Evolutionary conservation across 1,139 yeast species (phyloP).

Genomic region (Saccharomyces hybrid): DNA sequence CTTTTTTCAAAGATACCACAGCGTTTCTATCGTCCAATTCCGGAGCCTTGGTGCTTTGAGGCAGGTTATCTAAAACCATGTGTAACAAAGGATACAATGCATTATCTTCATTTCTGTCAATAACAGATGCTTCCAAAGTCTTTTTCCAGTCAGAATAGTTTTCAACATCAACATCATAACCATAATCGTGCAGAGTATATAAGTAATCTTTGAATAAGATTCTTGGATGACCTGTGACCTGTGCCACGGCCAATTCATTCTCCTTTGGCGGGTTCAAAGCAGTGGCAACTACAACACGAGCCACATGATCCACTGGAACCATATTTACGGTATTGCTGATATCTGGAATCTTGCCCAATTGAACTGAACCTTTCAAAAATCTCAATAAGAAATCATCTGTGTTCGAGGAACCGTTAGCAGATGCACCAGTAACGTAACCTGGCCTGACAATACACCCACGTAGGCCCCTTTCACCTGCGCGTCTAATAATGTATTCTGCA

Average conservation of each 20-base stretch:
- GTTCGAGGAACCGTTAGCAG: constrained; percentile 78
- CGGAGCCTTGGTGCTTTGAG: constrained; percentile 88
- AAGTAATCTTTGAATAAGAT: constrained; percentile 70
- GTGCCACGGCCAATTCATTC: constrained; percentile 62
- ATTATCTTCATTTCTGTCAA: constrained; percentile 61
- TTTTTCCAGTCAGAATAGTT: constrained; percentile 77
- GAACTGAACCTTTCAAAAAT: constrained; percentile 90
- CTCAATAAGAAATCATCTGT: constrained; percentile 94
- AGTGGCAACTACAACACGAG: constrained; percentile 78
- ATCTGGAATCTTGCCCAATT: constrained; percentile 78
- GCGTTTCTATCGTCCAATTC: constrained; percentile 88
- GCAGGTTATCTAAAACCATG: constrained; percentile 86
- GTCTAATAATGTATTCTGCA: constrained; percentile 80
- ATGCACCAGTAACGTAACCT: constrained; percentile 89
- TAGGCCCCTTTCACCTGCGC: constrained; percentile 81
- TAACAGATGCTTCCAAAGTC: constrained; percentile 67
- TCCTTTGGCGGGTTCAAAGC: constrained; percentile 66
- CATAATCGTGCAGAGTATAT: constrained; percentile 56
- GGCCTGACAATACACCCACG: constrained; percentile 89
- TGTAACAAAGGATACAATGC: constrained; percentile 91
- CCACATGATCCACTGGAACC: constrained; percentile 98
- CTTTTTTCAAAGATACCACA: constrained; percentile 50
- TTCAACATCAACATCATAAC: constrained; percentile 55
- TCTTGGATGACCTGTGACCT: constrained; percentile 95
- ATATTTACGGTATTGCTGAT: constrained; percentile 83